phyloP scores from a whole-genome alignment of 164 flowering plant genomes.

The Umbellularia californica region DNA sequence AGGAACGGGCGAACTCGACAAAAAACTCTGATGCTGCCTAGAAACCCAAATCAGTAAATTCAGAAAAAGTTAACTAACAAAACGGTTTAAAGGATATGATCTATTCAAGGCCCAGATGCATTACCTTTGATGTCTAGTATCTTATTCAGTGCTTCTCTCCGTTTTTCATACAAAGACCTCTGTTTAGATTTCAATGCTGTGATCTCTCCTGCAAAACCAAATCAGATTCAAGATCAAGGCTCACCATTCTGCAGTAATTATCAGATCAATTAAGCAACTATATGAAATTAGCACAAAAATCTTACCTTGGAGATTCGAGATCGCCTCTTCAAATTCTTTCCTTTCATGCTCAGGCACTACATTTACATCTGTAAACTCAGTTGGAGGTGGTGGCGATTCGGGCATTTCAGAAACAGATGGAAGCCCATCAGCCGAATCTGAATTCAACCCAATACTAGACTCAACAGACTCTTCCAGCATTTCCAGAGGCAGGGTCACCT shows the following conservation, averaged over 20 bases:
- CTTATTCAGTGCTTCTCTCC: conserved; percentile 58
- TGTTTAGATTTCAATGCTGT: conserved; percentile 38
- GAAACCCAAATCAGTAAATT: conserved; percentile 13
- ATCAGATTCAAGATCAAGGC: not conserved
- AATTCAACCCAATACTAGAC: conserved; percentile 25
- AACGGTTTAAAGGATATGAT: not conserved
- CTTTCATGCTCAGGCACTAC: conserved; percentile 63
- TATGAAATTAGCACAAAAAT: not conserved
- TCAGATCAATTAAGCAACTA: not conserved
- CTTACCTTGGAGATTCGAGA: conserved; percentile 51
- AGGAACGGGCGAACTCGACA: conserved; percentile 68
- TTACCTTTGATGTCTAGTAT: conserved; percentile 72
- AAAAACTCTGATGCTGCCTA: conserved; percentile 76
- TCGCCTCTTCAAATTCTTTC: conserved; percentile 41
- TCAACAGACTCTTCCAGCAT: conserved; percentile 20
- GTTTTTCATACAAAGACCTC: conserved; percentile 42
- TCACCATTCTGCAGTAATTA: not conserved
- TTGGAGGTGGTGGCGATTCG: conserved; percentile 26
- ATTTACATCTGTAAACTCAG: conserved; percentile 42
- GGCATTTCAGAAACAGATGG: conserved; percentile 25
- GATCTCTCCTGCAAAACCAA: conserved; percentile 45
- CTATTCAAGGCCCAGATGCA: not conserved
- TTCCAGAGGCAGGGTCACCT: conserved; percentile 28
- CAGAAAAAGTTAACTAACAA: not conserved
- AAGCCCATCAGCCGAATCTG: conserved; percentile 29